Base-by-base conservation (phyloP, 169 alveolate species). In the Condylostoma magnum region DNA sequence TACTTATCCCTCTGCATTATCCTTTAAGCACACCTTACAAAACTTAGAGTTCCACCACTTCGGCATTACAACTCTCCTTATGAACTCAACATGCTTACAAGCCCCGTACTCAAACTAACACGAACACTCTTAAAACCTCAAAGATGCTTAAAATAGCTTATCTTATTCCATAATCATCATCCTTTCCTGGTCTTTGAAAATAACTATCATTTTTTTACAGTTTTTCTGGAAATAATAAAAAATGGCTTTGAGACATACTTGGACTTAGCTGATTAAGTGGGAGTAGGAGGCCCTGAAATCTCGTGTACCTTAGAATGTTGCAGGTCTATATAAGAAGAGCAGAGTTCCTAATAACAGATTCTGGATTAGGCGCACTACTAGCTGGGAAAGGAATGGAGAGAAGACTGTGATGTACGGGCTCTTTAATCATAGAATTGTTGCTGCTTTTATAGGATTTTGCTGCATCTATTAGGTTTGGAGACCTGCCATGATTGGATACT, bases 311-410 rank as follows among this genome's bases (percentile, higher is more conserved):
- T 28, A 47, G 36, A 51, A 67, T 3, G 28, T 67, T 28, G 34
- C 43, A 47, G 76, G 76, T 2, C 51, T 67, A 0, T 8, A 20
- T 3, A 1, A 4, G 10, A 67, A 51, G 20, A n/a, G 53, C 18
- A 18, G n/a, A 5, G 52, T 38, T 10, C 53, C 76, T 3, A 67
- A 67, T 8, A 30, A 44, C 47, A 67, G 66, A 34, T 67, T 5
- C 12, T 15, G 41, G 1, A n/a, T 15, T 15, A 51, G 65, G 28
- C 10, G 52, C 15, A 20, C 53, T 25, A 6, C 50, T 22, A 67
- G 47, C 38, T 46, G 6, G 28, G 65, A 48, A 50, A 67, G 76
- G 50, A 67, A 67, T 50, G 76, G 76, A 0, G 73, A 63, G 30
- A 30, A 15, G 3, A 27, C 12, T 28, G 10, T 46, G 3, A 20